Percentiles rank a stretch among this genome's conserved stretches.
Conservation (phyloP, 148 eudicot species). For the Amaranthus palmeri region DNA sequence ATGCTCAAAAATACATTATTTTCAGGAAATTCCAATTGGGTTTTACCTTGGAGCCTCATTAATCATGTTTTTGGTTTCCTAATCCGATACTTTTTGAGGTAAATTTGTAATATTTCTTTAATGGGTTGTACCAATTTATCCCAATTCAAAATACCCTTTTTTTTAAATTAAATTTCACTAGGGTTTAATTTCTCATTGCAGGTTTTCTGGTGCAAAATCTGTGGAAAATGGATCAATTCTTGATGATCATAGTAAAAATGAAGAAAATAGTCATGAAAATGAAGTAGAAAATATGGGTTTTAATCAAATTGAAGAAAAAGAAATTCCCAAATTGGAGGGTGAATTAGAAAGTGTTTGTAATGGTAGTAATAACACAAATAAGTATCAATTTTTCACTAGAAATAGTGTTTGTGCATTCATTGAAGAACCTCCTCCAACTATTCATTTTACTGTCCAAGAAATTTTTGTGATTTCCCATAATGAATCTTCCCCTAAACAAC, state of each 20-base stretch:
- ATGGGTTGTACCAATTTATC: constrained; percentile 3
- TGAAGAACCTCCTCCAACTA: constrained; percentile 41
- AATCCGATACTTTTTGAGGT: constrained; percentile 35
- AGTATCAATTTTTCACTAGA: constrained; percentile 39
- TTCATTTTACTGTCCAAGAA: constrained; percentile 54
- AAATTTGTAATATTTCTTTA: constrained; percentile 7
- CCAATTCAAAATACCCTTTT: background rate
- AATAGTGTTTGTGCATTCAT: constrained; percentile 47
- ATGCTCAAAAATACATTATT: constrained; percentile 24
- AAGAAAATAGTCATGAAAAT: too few relatives aligned
- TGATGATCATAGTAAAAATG: background rate
- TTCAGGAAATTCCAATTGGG: constrained; percentile 36
- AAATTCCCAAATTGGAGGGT: background rate
- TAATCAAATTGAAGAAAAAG: constrained; percentile 11
- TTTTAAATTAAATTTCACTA: background rate
- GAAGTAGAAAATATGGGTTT: constrained; percentile 2
- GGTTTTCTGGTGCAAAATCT: constrained; percentile 20
- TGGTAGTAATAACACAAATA: constrained; percentile 31
- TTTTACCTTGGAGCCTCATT: constrained; percentile 30
- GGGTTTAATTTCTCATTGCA: constrained; percentile 15
- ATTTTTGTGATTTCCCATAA: constrained; percentile 38
- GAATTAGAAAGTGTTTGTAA: constrained; percentile 12
- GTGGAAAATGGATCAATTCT: constrained; percentile 13
- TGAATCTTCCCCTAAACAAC: constrained; percentile 13
- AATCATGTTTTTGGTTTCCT: constrained; percentile 34